Evolutionary conservation across 2,329 filamentous ascomycete genomes (phyloP).

Genomic region (Colletotrichum costaricense): DNA sequence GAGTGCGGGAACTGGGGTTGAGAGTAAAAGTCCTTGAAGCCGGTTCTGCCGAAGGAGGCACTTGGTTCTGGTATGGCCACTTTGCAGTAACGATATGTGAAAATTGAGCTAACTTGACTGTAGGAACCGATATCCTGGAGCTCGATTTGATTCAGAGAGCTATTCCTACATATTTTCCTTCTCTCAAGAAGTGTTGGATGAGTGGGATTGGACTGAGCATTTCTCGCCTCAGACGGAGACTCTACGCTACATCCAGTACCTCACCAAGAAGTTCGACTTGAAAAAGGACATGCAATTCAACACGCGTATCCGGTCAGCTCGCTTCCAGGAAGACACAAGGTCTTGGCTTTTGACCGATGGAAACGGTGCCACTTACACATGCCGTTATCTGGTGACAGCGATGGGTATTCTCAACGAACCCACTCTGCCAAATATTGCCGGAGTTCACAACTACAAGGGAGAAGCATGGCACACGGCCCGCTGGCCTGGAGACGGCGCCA

Average conservation of each 20-base stretch:
- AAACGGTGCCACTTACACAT: conserved; percentile 38
- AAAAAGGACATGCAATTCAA: conserved; percentile 45
- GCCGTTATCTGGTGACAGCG: conserved; percentile 45
- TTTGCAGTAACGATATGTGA: not conserved
- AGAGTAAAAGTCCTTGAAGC: conserved; percentile 52
- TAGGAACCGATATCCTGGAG: conserved; percentile 56
- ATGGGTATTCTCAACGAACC: conserved; percentile 52
- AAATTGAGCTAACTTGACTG: not conserved
- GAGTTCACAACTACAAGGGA: conserved; percentile 53
- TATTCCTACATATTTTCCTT: conserved; percentile 58
- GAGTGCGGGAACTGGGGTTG: conserved; percentile 51
- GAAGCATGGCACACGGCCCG: conserved; percentile 57
- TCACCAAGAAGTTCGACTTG: conserved; percentile 49
- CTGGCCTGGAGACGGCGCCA: conserved; percentile 55
- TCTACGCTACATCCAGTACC: conserved; percentile 50
- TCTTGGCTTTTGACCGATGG: conserved; percentile 44
- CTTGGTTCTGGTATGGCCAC: conserved; percentile 53
- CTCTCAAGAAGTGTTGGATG: conserved; percentile 52
- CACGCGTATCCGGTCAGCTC: conserved; percentile 43
- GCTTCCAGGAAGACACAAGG: conserved; percentile 40
- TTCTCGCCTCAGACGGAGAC: conserved; percentile 49
- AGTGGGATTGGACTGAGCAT: conserved; percentile 53
- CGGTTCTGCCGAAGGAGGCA: conserved; percentile 54
- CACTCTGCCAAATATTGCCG: conserved; percentile 53
- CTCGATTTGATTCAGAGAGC: conserved; percentile 58